Conservation (phyloP, 139 green algal species). For the Asterochloris sp. region DNA sequence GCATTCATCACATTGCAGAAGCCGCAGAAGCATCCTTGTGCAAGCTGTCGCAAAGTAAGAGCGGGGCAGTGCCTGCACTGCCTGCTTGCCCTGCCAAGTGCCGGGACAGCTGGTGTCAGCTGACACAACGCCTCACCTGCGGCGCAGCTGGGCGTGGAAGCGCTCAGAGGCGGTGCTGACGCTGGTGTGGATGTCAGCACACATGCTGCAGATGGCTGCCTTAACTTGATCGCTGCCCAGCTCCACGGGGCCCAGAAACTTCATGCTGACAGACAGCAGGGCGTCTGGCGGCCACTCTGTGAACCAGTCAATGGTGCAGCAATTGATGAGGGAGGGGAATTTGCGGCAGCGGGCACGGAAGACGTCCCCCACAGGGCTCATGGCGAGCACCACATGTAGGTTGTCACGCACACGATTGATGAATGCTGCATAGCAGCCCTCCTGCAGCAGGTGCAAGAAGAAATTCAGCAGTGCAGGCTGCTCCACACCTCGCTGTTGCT, state of each 20-base stretch:
- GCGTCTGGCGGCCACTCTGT: constrained; percentile 31
- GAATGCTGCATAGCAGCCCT: constrained; percentile 68
- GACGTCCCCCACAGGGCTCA: constrained; percentile 74
- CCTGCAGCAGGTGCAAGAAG: constrained; percentile 41
- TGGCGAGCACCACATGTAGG: constrained; percentile 79
- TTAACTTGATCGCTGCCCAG: constrained; percentile 44
- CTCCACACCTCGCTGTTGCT: no score
- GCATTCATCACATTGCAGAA: no score
- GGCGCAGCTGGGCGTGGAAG: constrained; percentile 64
- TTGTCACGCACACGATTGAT: constrained; percentile 57
- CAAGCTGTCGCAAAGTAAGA: no score
- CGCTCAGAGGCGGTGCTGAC: constrained; percentile 44
- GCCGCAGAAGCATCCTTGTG: no score
- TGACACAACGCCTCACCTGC: background rate
- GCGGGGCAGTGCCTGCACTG: no score
- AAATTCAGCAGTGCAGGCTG: no score
- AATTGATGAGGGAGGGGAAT: constrained; percentile 83
- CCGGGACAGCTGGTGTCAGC: background rate
- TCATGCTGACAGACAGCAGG: constrained; percentile 43
- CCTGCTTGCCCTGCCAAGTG: no score
- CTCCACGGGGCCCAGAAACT: constrained; percentile 65
- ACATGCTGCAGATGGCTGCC: constrained; percentile 42
- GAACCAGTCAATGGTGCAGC: constrained; percentile 87
- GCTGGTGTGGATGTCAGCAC: constrained; percentile 67
- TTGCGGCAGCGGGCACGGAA: constrained; percentile 71